phyloP scores from a whole-genome alignment of 2,329 filamentous ascomycete genomes.

The Pseudogymnoascus sp. region DNA sequence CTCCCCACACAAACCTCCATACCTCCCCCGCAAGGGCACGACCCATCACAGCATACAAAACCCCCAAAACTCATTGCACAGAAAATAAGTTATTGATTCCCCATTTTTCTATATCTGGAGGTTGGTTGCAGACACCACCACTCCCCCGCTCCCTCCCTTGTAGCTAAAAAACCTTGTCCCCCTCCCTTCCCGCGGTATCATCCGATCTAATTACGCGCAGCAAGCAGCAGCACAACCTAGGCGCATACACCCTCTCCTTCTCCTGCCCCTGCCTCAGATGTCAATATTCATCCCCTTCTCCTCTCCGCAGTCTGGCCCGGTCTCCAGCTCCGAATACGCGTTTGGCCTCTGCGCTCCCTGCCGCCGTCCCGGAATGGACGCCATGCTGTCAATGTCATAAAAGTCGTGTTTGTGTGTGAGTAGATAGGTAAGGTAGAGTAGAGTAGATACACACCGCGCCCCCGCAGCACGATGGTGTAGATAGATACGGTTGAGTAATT shows the following conservation, averaged over 20 bases:
- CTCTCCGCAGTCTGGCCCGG: neutral
- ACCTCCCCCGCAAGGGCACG: too few species aligned
- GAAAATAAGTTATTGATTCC: neutral
- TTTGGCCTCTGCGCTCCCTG: too few species aligned
- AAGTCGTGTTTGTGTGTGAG: neutral
- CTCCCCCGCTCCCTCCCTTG: neutral
- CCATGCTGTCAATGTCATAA: neutral
- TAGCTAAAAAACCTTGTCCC: neutral
- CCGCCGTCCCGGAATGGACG: neutral
- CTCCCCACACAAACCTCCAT: neutral
- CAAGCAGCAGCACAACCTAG: neutral
- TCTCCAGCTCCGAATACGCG: neutral
- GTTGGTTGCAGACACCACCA: too few species aligned
- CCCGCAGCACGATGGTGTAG: neutral
- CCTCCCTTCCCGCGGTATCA: neutral
- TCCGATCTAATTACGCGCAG: neutral
- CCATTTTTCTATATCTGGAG: neutral
- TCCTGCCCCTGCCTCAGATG: neutral
- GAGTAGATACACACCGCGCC: neutral
- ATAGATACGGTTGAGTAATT: too few species aligned
- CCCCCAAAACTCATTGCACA: neutral
- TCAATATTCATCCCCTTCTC: neutral
- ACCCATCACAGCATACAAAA: neutral
- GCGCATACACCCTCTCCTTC: neutral
- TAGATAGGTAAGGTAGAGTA: neutral